Evolutionary conservation across 495 filamentous ascomycete genomes (phyloP), one percentile per base, ranked within the genome.

Genomic region (Recurvomyces mirabilis): DNA sequence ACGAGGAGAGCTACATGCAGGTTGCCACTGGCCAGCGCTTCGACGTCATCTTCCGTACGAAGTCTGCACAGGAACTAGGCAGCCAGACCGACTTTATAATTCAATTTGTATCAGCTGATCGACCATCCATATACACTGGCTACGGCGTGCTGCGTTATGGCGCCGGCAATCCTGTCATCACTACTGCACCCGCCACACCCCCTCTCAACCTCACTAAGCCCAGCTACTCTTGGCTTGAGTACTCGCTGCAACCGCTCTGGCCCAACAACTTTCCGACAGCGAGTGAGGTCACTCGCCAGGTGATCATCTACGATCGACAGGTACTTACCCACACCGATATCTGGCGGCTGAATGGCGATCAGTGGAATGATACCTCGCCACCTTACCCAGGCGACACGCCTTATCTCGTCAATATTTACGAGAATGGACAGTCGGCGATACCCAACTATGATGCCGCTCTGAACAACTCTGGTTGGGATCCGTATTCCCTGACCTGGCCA

Each of bases 381-480:
- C 50, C 56, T 23, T 46, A 22, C 21, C 32, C 43, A 15, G 43
- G 32, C 14, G 43, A 46, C 21, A 59, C 60, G 34, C 75, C 77
- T 0, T 70, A 77, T 24, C 64, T 81, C 7, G 67, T 80, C 30
- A 59, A 69, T 49, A 67, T 77, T 35, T 80, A 79, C 58, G 45
- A 63, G 34, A 57, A 66, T 23, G 52, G 52, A 19, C 41, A 39
- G 9, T 10, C 41, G 7, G 52, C 52, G 1, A 47, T 55, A n/a
- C 52, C 52, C 12, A 37, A 52, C 38, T 51, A 43, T 24, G 34
- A 66, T 1, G 58, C 60, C 14, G 68, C 72, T 0, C 22, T 70
- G 6, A 47, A 52, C 4, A 70, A 73, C 32, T 22, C 46, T 19
- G 76, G 76, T 22, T 71, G 72, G 57, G 75, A 81, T 49, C 71